phyloP scores from a whole-genome alignment of 805 yeast genomes.

The Saturnispora sanitii region DNA sequence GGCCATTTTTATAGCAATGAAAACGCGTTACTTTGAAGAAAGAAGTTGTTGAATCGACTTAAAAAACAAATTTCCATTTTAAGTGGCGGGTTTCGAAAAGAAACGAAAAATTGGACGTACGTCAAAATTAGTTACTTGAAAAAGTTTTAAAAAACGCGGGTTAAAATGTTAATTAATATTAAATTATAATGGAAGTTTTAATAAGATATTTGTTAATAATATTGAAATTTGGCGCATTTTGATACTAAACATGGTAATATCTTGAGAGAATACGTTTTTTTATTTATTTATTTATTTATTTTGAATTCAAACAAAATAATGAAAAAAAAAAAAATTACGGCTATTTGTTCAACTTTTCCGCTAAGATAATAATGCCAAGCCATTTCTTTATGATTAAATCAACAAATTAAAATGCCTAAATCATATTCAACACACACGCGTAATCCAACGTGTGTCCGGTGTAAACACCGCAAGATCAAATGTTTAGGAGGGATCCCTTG shows the following conservation, averaged over 20 bases:
- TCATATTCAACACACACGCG: neutral
- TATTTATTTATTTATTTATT: too few relatives aligned
- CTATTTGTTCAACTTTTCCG: too few relatives aligned
- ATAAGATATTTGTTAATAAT: too few relatives aligned
- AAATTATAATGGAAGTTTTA: too few relatives aligned
- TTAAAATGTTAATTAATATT: too few relatives aligned
- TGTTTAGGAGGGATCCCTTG: slow-evolving; percentile 17
- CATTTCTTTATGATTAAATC: too few relatives aligned
- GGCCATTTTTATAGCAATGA: slow-evolving; percentile 3
- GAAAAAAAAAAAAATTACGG: too few relatives aligned
- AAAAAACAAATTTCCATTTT: neutral
- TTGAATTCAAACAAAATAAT: too few relatives aligned
- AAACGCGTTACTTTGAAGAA: neutral
- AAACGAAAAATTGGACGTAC: neutral
- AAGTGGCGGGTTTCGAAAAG: slow-evolving; percentile 4
- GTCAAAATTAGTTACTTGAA: neutral
- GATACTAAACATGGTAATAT: neutral
- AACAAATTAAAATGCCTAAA: slow-evolving; percentile 1
- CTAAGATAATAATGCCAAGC: too few relatives aligned
- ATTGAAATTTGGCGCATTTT: neutral
- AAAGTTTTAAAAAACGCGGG: neutral
- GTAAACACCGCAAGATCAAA: slow-evolving; percentile 17
- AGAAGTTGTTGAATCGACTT: neutral
- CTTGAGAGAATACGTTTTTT: too few relatives aligned
- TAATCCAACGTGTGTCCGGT: slow-evolving; percentile 15